Percentiles rank a stretch among this genome's conserved stretches.
Evolutionary conservation across 805 yeast species (phyloP).

Genomic region (Yamadazyma phyllophila): DNA sequence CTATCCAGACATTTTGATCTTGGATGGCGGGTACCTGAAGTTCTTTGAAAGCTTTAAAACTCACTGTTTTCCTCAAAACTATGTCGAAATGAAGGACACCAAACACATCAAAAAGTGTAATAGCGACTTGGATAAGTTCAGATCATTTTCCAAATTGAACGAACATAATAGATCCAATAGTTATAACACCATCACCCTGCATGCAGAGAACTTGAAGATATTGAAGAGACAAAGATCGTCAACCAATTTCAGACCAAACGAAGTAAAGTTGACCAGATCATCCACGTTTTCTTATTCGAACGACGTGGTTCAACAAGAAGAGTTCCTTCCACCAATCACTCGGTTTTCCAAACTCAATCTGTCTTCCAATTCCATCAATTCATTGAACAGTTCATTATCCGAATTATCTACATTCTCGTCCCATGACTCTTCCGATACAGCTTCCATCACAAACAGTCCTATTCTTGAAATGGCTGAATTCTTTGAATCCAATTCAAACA

Average conservation of each 20-base stretch:
- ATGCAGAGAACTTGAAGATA: constrained; percentile 26
- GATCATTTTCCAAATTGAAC: constrained; percentile 43
- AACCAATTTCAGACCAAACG: constrained; percentile 13
- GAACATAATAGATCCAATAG: constrained; percentile 28
- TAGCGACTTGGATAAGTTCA: constrained; percentile 44
- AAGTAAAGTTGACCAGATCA: constrained; percentile 19
- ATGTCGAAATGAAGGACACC: constrained; percentile 74
- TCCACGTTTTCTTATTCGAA: constrained; percentile 24
- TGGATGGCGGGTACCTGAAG: constrained; percentile 87
- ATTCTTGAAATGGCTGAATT: constrained; percentile 16
- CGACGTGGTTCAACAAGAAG: constrained; percentile 14
- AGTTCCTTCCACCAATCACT: constrained; percentile 30
- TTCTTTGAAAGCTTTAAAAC: constrained; percentile 61
- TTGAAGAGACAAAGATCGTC: constrained; percentile 28
- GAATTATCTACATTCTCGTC: constrained; percentile 17
- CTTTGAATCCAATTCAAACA: constrained; percentile 6
- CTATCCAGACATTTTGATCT: constrained; percentile 85
- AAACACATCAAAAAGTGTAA: constrained; percentile 40
- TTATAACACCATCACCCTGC: constrained; percentile 28
- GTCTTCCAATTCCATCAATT: constrained; percentile 16
- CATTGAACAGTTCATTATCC: constrained; percentile 21
- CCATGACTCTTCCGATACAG: constrained; percentile 13
- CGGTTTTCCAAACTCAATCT: constrained; percentile 17
- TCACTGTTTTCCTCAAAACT: constrained; percentile 72
- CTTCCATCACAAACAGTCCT: constrained; percentile 27